These are phyloP conservation scores for Solanum tacnaense DNA, from an alignment of 257 asterid genomes.

Conservation along the genomic window DNA sequence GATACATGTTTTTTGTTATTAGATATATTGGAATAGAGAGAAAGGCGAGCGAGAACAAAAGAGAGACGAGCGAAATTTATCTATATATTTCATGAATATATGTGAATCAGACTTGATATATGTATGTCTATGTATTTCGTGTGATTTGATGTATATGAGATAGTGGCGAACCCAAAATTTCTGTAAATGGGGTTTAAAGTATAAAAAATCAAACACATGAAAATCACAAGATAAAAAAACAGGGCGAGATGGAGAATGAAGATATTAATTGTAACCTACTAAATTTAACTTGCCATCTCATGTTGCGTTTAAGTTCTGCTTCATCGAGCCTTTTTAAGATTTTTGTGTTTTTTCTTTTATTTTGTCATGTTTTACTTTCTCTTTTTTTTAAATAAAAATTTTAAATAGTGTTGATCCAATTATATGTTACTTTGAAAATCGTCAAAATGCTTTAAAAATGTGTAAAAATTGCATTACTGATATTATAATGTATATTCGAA, in stretches of 20 bases:
- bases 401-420: background rate
- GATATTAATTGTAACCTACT: background rate
- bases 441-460: no score
- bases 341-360: background rate
- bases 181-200: background rate
- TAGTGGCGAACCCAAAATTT: background rate
- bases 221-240: background rate
- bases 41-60: no score
- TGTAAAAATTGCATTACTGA: background rate
- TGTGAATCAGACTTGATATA: background rate
- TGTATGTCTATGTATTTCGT: background rate
- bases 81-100: background rate
- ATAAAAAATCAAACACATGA: background rate
- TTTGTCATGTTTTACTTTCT: background rate
- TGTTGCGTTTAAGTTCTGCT: no score
- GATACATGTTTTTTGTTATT: no score
- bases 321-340: background rate
- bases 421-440: background rate
- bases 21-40: background rate
- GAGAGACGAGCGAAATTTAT: background rate
- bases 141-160: no score
- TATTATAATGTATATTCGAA: background rate
- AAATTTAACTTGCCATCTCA: background rate
- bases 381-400: fast-evolving
- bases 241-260: background rate